These are phyloP conservation scores for Gossypium australe DNA, from an alignment of 345 rosid genomes.

Conservation along the genomic window DNA sequence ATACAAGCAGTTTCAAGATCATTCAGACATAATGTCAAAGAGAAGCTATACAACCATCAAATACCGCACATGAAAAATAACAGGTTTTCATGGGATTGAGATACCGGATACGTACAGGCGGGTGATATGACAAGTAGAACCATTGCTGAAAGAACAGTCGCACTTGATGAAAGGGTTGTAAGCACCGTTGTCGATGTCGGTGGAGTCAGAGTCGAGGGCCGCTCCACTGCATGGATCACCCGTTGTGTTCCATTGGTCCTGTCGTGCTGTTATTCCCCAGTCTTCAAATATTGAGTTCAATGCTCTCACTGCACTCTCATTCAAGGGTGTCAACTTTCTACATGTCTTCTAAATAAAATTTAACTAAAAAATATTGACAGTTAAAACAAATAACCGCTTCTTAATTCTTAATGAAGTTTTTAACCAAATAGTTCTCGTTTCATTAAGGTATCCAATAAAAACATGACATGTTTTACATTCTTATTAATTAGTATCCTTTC, in stretches of 20 bases:
- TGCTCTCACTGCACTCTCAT: slow-evolving; percentile 22
- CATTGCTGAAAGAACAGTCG: slow-evolving; percentile 28
- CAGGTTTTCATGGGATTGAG: background rate
- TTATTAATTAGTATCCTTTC: too few species aligned
- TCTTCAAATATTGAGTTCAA: slow-evolving; percentile 38
- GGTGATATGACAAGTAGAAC: slow-evolving; percentile 40
- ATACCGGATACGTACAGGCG: slow-evolving; percentile 19
- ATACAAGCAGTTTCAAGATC: background rate
- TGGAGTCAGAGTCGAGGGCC: slow-evolving; percentile 22
- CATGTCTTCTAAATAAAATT: background rate
- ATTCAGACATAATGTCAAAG: slow-evolving; percentile 2
- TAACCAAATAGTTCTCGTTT: too few species aligned
- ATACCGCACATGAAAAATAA: too few species aligned
- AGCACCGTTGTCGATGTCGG: background rate
- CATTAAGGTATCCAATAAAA: too few species aligned
- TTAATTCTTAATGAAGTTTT: too few species aligned
- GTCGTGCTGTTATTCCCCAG: slow-evolving; percentile 31
- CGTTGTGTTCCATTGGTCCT: slow-evolving; percentile 35
- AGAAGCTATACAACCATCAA: background rate
- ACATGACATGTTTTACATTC: too few species aligned
- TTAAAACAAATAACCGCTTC: too few species aligned
- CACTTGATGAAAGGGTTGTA: slow-evolving; percentile 51
- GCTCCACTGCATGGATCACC: slow-evolving; percentile 48
- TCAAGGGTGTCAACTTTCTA: background rate
- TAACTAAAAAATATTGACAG: too few species aligned